Evolutionary conservation across 805 yeast genomes (phyloP), one percentile per base, ranked within the genome.

Genomic region (Candida chauliodis): DNA sequence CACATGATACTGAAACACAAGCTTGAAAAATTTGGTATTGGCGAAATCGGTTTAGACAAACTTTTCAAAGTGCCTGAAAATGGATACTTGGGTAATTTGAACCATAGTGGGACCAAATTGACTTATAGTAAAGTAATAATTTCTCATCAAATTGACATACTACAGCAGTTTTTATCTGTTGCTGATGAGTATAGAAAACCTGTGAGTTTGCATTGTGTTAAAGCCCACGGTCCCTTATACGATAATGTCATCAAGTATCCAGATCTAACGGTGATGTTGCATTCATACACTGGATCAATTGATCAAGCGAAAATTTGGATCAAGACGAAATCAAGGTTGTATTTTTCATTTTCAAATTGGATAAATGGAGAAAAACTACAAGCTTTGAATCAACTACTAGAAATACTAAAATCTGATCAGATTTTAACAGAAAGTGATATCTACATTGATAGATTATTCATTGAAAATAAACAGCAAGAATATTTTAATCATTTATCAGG

Each of bases 21-120:
- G 8, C 14, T 32, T 9, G 16, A 28, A n/a, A 16, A 20, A n/a
- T 45, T 34, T 15, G 73, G 85, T 9, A 67, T 91, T 8, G 99
- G 99, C 1, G 99, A 91, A 50, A 73, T 88, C n/a, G 99, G 99
- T 0, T 61, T 93, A 2, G 99, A 91, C 56, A 84, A 81, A 56
- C 52, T 77, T 21, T 85, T 86, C 52, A 59, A 85, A 25, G 56
- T 90, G 3, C 95, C 95, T 2, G 49, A 57, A 39, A 63, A 61
- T 40, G 88, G 89, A 2, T 78, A 56, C 51, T 64, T 63, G 41
- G 81, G 81, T 2, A 61, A 66, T 42, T 45, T 43, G 14, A 28
- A 34, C 9, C 38, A 37, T n/a, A 34, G 28, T 3, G 41, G 30
- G 11, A 37, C 36, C 11, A 69, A 47, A 37, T 51, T 69, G 28